Evolutionary conservation across 352 stramenopile genomes (phyloP).

Genomic region (Pythium brachiatum): DNA sequence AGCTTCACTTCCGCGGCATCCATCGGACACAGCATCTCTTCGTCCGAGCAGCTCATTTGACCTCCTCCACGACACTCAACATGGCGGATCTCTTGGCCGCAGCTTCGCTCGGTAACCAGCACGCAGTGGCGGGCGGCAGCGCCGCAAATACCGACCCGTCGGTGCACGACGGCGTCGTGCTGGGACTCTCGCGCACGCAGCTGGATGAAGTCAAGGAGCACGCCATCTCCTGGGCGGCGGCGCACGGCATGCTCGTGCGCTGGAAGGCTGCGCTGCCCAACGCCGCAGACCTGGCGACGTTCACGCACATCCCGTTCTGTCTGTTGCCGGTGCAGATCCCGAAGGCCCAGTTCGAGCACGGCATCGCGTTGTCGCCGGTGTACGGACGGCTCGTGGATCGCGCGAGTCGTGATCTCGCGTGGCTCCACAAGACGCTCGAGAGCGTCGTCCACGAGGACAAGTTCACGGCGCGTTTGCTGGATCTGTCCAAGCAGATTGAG

Average conservation of each 20-base stretch:
- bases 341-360: constrained; percentile 58
- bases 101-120: constrained; percentile 21
- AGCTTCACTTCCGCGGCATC: not conserved
- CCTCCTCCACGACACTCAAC: not conserved
- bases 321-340: constrained; percentile 68
- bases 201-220: constrained; percentile 60
- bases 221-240: constrained; percentile 67
- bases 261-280: constrained; percentile 39
- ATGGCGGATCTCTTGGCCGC: constrained; percentile 30
- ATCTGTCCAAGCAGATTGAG: constrained; percentile 74
- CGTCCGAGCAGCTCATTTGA: not conserved
- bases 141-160: constrained; percentile 3
- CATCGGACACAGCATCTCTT: not conserved
- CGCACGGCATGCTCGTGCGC: constrained; percentile 71
- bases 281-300: constrained; percentile 36
- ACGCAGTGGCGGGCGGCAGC: constrained; percentile 1
- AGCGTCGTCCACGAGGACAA: constrained; percentile 81
- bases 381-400: constrained; percentile 79
- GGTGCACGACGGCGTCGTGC: constrained; percentile 29
- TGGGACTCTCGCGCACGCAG: constrained; percentile 43
- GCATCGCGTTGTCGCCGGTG: constrained; percentile 59
- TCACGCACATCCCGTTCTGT: constrained; percentile 79
- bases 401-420: constrained; percentile 76
- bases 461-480: constrained; percentile 81
- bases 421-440: constrained; percentile 68